These are phyloP conservation scores for Toxoplasma gondii DNA, from an alignment of 169 alveolate species.

Conservation along the genomic window DNA sequence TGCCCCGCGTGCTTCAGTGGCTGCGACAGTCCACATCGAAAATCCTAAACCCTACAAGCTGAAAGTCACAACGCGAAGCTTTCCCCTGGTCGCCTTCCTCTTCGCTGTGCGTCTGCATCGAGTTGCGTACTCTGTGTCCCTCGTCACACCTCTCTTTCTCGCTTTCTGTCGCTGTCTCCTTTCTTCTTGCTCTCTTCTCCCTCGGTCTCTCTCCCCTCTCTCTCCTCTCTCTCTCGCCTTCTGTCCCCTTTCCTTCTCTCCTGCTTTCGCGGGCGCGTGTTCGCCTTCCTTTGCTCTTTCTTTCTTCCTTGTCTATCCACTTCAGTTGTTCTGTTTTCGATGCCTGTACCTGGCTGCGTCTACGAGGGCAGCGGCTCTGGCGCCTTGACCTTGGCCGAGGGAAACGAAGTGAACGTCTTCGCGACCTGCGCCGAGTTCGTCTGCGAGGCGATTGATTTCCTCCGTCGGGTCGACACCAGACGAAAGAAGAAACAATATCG, in stretches of 20 bases:
- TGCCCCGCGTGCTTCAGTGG: too few relatives aligned
- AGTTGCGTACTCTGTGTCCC: too few relatives aligned
- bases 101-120: too few relatives aligned
- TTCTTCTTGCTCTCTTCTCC: neutral
- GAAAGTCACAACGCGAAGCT: too few relatives aligned
- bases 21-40: too few relatives aligned
- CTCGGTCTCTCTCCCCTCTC: conserved; percentile 25
- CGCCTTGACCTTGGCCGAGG: conserved; percentile 95
- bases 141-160: too few relatives aligned
- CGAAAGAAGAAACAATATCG: conserved; percentile 91
- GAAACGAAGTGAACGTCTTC: conserved; percentile 85
- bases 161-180: too few relatives aligned
- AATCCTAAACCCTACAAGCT: too few relatives aligned
- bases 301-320: neutral
- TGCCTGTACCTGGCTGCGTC: conserved; percentile 85
- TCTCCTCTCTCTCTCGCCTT: neutral
- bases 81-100: too few relatives aligned
- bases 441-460: conserved; percentile 86
- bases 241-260: neutral
- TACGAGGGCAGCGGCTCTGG: conserved; percentile 88
- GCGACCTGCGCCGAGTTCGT: neutral
- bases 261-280: neutral
- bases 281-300: neutral
- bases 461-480: conserved; percentile 96
- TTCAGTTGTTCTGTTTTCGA: neutral